Evolutionary conservation across 1,139 yeast species (phyloP).

Genomic region (Kodamaea derodonti): DNA sequence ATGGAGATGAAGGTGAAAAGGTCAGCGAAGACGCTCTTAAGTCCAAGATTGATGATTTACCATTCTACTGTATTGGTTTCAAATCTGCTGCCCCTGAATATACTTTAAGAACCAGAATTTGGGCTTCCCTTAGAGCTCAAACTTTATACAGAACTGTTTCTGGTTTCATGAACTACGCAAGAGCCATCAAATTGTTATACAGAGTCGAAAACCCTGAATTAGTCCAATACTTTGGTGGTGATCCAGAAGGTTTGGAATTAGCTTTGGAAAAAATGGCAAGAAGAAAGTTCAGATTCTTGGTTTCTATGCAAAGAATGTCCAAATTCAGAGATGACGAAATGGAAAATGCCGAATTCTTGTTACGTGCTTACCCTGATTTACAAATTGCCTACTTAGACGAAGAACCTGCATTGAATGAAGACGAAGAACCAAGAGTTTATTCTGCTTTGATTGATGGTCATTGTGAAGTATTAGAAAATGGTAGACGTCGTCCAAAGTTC

Average conservation of each 20-base stretch:
- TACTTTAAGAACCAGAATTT: constrained; percentile 95
- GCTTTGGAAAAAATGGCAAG: constrained; percentile 99
- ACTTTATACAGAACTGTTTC: constrained; percentile 97
- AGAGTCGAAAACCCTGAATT: constrained; percentile 99
- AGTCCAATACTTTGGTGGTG: constrained; percentile 97
- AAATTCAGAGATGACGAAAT: constrained; percentile 96
- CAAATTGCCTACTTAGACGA: constrained; percentile 98
- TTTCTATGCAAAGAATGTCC: constrained; percentile 97
- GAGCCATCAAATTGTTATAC: constrained; percentile 94
- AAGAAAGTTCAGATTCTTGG: constrained; percentile 95
- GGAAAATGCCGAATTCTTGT: constrained; percentile 96
- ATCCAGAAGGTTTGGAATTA: constrained; percentile 91
- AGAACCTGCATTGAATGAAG: constrained; percentile 84
- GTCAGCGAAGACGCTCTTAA: constrained; percentile 68
- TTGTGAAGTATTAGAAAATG: constrained; percentile 95
- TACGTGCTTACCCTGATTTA: constrained; percentile 97
- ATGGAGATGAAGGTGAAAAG: constrained; percentile 66
- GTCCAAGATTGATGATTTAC: constrained; percentile 92
- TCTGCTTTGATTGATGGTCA: constrained; percentile 98
- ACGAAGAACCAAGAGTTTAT: constrained; percentile 96
- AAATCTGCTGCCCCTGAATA: constrained; percentile 99
- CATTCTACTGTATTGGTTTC: constrained; percentile 98
- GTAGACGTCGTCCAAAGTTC: constrained; percentile 97
- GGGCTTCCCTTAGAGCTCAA: constrained; percentile 99
- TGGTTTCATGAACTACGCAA: constrained; percentile 98